Percentiles rank a stretch among this genome's conserved stretches.
Conservation (phyloP, 2,329 filamentous ascomycete genomes). For the Ceratocystis lukuohia region DNA sequence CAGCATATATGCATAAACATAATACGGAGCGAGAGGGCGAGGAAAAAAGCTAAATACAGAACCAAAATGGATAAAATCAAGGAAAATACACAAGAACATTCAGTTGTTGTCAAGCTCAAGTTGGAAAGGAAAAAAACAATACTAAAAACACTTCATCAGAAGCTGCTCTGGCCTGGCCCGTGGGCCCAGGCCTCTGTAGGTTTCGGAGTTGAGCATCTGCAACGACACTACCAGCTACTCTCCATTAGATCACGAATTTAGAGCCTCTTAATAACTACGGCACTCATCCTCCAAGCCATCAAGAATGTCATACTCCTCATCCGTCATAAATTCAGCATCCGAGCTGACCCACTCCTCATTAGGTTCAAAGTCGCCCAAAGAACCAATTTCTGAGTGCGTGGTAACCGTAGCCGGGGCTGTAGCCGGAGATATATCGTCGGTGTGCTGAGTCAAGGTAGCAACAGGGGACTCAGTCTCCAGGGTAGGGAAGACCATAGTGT, state of each 20-base stretch:
- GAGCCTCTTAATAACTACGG: conserved; percentile 29
- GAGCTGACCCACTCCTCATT: conserved; percentile 51
- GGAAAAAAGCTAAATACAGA: not conserved
- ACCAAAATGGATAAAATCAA: not conserved
- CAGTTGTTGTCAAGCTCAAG: not conserved
- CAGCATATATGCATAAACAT: not conserved
- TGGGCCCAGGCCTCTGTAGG: not conserved
- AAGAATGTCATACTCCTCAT: conserved; percentile 95
- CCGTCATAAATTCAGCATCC: conserved; percentile 74
- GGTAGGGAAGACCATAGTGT: conserved; percentile 35
- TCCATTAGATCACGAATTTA: not conserved
- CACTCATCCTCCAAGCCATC: conserved; percentile 89
- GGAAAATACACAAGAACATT: not conserved
- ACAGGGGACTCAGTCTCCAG: conserved; percentile 23
- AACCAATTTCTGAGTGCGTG: conserved; percentile 24
- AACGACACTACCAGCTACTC: not conserved
- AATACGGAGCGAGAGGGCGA: not conserved
- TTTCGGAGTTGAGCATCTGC: not conserved
- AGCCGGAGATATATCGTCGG: not conserved
- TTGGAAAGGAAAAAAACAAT: not conserved
- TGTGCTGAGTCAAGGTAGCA: not conserved
- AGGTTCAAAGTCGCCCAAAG: conserved; percentile 38
- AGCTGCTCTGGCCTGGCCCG: not conserved
- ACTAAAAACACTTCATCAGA: not conserved
- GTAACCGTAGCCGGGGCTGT: conserved; percentile 21